Evolutionary conservation across 2,329 filamentous ascomycete species (phyloP), one percentile per base, ranked within the genome.

Genomic region (Pseudodiploospora longispora): DNA sequence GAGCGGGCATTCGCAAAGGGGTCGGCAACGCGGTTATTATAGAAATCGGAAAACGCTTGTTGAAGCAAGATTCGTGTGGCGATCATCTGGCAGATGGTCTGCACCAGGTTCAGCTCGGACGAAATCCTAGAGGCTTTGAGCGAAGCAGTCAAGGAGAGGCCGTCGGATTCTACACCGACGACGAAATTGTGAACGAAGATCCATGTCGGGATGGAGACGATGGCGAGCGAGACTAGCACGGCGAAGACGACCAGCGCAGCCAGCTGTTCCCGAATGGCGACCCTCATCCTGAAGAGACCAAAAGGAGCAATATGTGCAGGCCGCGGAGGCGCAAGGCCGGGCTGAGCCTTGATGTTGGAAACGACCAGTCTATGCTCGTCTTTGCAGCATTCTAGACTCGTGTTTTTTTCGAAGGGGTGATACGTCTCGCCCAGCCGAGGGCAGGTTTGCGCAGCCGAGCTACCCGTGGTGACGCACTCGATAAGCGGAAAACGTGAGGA

Each of bases 191-290:
- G 71, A 55, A 79, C 74, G 51, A 71, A 79, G 46, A 78, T 62
- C 75, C 75, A 79, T 61, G 83, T 86, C 55, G 89, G 87, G 50
- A 95, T 77, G 10, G 87, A 81, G 49, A 95, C 76, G 49, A 95
- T 80, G 44, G 83, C 80, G 49, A 95, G 76, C 43, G 83, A 82
- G 46, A 85, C 68, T 46, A 94, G 75, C 40, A 87, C 82, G 47
- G 85, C 80, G 47, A 87, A 59, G 52, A 93, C 71, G 57, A 95
- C 87, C 51, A 95, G 74, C 62, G 82, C 74, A 53, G 81, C 87
- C 55, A 96, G 75, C 76, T 96, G 90, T 68, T 90, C 83, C 54
- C 88, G 79, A 58, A 95, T 95, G 46, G 85, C 83, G 62, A 95
- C 80, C 63, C 88, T 81, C 87, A 95, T 91, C 49, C 44, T 47